Conservation (phyloP, 1,139 yeast species). For the Pichia sp. region DNA sequence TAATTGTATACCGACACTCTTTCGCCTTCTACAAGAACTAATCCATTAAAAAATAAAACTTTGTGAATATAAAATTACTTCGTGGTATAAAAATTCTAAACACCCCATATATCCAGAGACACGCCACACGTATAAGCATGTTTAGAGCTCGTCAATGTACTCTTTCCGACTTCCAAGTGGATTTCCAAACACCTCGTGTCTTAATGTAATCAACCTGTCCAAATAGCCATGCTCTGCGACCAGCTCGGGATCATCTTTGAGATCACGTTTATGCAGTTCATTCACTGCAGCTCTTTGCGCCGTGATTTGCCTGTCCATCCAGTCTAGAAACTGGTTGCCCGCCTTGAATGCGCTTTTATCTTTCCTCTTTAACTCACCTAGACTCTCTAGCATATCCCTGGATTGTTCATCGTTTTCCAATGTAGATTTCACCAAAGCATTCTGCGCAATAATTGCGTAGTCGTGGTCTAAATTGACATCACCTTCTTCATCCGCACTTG, state of each 20-base stretch:
- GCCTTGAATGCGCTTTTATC: constrained; percentile 26
- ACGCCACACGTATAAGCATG: no score
- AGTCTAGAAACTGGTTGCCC: constrained; percentile 44
- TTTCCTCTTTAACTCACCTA: constrained; percentile 18
- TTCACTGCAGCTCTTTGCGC: constrained; percentile 29
- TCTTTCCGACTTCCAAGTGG: constrained; percentile 67
- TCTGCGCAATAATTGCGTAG: constrained; percentile 12
- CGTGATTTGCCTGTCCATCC: constrained; percentile 60
- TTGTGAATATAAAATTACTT: no score
- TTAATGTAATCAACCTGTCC: constrained; percentile 48
- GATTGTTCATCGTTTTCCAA: background rate
- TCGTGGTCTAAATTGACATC: constrained; percentile 5
- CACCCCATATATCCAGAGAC: no score
- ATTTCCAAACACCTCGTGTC: constrained; percentile 79
- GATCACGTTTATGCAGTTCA: constrained; percentile 5
- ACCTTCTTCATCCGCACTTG: constrained; percentile 14
- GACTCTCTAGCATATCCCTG: constrained; percentile 14
- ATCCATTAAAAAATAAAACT: no score
- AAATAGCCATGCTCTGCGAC: constrained; percentile 37
- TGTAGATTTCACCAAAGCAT: background rate
- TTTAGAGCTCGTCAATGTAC: constrained; percentile 51
- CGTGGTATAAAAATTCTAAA: no score
- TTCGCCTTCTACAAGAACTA: no score
- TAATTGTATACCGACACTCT: no score
- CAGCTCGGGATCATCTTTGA: constrained; percentile 13